These are phyloP conservation scores for Aphelidium insulamus DNA, from an alignment of 371 early-diverging fungal genomes.

Conservation along the genomic window DNA sequence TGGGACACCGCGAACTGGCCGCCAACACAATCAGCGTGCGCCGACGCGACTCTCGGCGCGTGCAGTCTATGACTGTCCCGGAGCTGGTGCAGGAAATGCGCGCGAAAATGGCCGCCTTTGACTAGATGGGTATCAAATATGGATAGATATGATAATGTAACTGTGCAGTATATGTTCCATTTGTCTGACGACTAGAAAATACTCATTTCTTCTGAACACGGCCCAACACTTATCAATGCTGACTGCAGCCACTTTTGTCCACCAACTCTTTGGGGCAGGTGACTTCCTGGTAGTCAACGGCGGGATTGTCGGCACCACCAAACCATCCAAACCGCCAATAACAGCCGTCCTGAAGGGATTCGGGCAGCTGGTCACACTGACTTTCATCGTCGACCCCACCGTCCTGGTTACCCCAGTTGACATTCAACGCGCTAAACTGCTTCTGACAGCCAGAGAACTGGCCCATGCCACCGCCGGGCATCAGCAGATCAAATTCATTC, in stretches of 20 bases:
- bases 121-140: too few relatives aligned
- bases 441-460: constrained; percentile 15
- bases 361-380: constrained; percentile 12
- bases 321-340: constrained; percentile 18
- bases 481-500: constrained; percentile 21
- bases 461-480: constrained; percentile 23
- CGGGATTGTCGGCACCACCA: constrained; percentile 15
- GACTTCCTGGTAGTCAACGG: constrained; percentile 15
- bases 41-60: too few relatives aligned
- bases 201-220: too few relatives aligned
- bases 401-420: constrained; percentile 17
- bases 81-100: too few relatives aligned
- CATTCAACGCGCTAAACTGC: constrained; percentile 12
- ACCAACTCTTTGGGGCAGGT: constrained; percentile 13
- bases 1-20: too few relatives aligned
- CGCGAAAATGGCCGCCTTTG: too few relatives aligned
- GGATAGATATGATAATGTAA: too few relatives aligned
- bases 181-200: too few relatives aligned
- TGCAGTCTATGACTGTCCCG: too few relatives aligned
- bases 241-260: constrained; percentile 14
- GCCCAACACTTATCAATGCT: too few relatives aligned
- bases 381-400: constrained; percentile 12
- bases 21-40: too few relatives aligned
- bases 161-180: too few relatives aligned
- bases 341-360: constrained; percentile 15